A percentile compares a stretch with the other conserved stretches of the same genome.
phyloP scores from a whole-genome alignment of 73 alveolate genomes.

The Vitrella brassicaformis region DNA sequence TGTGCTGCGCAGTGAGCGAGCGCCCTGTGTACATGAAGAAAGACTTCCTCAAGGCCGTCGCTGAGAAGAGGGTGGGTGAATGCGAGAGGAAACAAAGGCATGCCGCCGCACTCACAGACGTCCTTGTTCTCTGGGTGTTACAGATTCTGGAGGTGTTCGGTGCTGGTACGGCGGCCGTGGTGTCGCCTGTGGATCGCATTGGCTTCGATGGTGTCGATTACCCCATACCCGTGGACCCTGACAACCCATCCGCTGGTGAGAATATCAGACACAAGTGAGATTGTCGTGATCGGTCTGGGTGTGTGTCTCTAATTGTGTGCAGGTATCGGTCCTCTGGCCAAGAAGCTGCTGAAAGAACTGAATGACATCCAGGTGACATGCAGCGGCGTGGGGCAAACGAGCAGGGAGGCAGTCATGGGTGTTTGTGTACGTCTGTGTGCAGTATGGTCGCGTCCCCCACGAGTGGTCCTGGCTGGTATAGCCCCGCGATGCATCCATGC shows the following conservation, averaged over 20 bases:
- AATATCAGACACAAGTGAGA: no score
- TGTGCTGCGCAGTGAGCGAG: neutral
- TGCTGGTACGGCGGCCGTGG: slow-evolving; percentile 26
- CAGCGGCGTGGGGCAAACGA: no score
- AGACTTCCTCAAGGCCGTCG: slow-evolving; percentile 27
- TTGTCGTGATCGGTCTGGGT: no score
- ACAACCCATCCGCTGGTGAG: neutral
- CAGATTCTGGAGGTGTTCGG: slow-evolving; percentile 43
- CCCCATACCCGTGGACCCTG: slow-evolving; percentile 22
- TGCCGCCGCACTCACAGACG: no score
- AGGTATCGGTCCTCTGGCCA: neutral
- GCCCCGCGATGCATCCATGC: no score
- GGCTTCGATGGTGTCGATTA: slow-evolving; percentile 20
- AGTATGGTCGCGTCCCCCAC: no score
- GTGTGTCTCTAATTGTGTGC: no score
- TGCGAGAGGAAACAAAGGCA: no score
- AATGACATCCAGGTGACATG: neutral
- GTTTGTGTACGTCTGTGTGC: no score
- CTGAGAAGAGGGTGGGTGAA: slow-evolving; percentile 43
- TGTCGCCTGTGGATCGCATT: slow-evolving; percentile 21
- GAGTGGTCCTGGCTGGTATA: no score
- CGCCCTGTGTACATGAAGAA: slow-evolving; percentile 6
- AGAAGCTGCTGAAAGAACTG: neutral
- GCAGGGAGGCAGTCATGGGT: no score
- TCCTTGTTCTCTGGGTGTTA: no score